Conservation (phyloP, 2,329 filamentous ascomycete species). For the Epichloe typhina region DNA sequence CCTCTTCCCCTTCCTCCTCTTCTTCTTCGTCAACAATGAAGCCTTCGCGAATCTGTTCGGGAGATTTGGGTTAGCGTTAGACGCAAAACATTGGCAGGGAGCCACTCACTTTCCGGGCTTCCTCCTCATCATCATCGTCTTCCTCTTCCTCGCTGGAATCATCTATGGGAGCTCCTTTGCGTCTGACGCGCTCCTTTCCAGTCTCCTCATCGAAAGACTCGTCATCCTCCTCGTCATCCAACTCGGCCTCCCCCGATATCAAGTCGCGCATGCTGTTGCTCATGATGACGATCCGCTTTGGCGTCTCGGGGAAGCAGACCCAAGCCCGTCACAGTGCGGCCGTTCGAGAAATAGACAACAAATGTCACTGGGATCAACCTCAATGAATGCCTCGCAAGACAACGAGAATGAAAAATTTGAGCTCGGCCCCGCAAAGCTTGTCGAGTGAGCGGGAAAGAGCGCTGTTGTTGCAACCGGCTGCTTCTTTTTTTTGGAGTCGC, state of each 20-base stretch:
- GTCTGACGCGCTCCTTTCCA: slow-evolving; percentile 40
- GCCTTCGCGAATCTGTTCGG: slow-evolving; percentile 65
- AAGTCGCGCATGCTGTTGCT: slow-evolving; percentile 57
- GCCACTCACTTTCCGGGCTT: slow-evolving; percentile 51
- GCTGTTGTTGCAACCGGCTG: neutral
- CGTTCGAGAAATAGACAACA: neutral
- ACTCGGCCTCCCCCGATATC: slow-evolving; percentile 72
- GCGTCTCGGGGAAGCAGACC: neutral
- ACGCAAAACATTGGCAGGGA: neutral
- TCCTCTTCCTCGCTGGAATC: slow-evolving; percentile 90
- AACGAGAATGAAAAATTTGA: neutral
- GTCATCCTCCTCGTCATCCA: slow-evolving; percentile 77
- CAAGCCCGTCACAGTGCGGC: neutral
- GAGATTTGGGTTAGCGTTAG: slow-evolving; percentile 7
- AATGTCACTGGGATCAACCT: neutral
- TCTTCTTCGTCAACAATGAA: slow-evolving; percentile 65
- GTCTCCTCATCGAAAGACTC: slow-evolving; percentile 70
- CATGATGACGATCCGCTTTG: slow-evolving; percentile 31
- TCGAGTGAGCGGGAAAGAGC: slow-evolving; percentile 6
- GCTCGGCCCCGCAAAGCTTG: slow-evolving; percentile 1
- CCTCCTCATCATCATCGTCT: slow-evolving; percentile 83
- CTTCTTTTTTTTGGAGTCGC: slow-evolving; percentile 13
- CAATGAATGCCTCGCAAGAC: neutral
- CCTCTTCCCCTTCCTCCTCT: slow-evolving; percentile 61
- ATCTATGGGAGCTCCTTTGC: slow-evolving; percentile 36